A percentile compares a stretch with the other conserved stretches of the same genome.
Evolutionary conservation across 805 yeast species (phyloP).

Genomic region (Saturnispora diversa): DNA sequence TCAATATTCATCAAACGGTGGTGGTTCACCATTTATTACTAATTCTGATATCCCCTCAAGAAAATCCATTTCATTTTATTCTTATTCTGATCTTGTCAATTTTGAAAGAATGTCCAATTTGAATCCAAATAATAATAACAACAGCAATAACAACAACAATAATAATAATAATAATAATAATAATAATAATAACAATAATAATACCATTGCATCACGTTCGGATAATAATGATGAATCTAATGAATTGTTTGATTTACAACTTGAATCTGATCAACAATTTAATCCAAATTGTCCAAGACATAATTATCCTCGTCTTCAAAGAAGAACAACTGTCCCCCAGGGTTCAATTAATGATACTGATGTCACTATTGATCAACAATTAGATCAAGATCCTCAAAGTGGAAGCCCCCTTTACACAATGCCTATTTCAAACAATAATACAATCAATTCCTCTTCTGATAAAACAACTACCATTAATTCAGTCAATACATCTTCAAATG

Average conservation of each 20-base stretch:
- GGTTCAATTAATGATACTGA: slow-evolving; percentile 15
- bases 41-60: slow-evolving; percentile 11
- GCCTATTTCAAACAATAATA: neutral
- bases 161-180: neutral
- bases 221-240: slow-evolving; percentile 1
- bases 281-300: slow-evolving; percentile 11
- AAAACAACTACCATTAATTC: neutral
- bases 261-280: slow-evolving; percentile 3
- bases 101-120: slow-evolving; percentile 20
- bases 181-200: neutral
- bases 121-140: too few species aligned
- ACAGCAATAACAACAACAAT: neutral
- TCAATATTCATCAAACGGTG: too few species aligned
- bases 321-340: slow-evolving; percentile 12
- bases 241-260: slow-evolving; percentile 2
- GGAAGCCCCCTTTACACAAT: neutral
- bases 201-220: slow-evolving; percentile 1
- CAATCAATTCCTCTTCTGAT: neutral
- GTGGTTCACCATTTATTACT: neutral
- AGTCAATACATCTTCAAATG: neutral
- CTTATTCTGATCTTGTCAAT: slow-evolving; percentile 28
- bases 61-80: slow-evolving; percentile 28
- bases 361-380: slow-evolving; percentile 12
- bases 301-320: slow-evolving; percentile 6
- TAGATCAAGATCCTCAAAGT: slow-evolving; percentile 3